These are phyloP conservation scores for Fermentozyma sake DNA, from an alignment of 1,139 yeast species.

Conservation along the genomic window DNA sequence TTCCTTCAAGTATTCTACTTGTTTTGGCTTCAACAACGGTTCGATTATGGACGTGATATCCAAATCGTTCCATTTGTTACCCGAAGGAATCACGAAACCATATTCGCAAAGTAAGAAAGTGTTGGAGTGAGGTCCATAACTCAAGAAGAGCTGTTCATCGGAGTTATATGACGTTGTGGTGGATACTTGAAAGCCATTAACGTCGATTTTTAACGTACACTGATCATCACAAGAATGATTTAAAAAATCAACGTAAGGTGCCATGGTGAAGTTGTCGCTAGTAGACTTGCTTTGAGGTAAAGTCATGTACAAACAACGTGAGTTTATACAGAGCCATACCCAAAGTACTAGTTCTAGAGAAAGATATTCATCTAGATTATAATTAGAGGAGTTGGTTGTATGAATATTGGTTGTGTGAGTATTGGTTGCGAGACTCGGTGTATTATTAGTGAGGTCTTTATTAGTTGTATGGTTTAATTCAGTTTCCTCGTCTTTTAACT, in stretches of 20 bases:
- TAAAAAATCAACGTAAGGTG: constrained; percentile 84
- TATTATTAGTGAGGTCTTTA: no score
- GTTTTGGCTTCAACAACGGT: constrained; percentile 32
- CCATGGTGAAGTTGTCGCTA: constrained; percentile 78
- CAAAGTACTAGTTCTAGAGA: constrained; percentile 36
- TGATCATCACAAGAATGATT: constrained; percentile 65
- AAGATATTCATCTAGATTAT: no score
- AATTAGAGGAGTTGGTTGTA: no score
- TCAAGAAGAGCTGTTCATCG: constrained; percentile 62
- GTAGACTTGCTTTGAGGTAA: constrained; percentile 47
- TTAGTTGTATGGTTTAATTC: no score
- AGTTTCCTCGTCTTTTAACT: constrained; percentile 3
- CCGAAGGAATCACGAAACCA: constrained; percentile 56
- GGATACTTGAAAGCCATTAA: constrained; percentile 48
- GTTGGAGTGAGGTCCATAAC: constrained; percentile 87
- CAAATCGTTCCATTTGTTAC: constrained; percentile 65
- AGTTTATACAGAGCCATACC: constrained; percentile 85
- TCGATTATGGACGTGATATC: constrained; percentile 51
- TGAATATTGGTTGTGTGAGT: background rate
- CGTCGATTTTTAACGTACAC: constrained; percentile 46
- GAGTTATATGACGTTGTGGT: constrained; percentile 26
- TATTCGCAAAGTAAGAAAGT: constrained; percentile 79
- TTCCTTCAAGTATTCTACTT: constrained; percentile 43
- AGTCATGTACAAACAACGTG: constrained; percentile 83
- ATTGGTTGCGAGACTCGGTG: no score